Conservation (phyloP, 1,139 yeast species). For the Scheffersomyces quercinus region DNA sequence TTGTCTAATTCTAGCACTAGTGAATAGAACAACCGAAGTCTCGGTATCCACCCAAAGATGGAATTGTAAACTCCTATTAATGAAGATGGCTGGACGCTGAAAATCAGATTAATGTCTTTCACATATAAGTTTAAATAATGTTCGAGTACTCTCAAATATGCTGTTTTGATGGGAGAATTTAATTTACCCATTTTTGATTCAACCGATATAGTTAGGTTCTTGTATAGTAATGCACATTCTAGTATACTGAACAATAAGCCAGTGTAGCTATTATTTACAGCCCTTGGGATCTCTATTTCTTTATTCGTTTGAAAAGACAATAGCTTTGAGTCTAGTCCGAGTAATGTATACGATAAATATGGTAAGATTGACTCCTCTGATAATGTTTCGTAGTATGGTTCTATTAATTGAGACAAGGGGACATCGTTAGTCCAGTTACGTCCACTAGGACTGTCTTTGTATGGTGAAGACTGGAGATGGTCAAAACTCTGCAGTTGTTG, state of each 20-base stretch:
- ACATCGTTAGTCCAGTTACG: not conserved
- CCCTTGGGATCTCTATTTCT: slow-evolving; percentile 48
- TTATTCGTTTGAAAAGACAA: slow-evolving; percentile 45
- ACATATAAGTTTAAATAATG: slow-evolving; percentile 56
- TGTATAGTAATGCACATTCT: slow-evolving; percentile 75
- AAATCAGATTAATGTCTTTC: slow-evolving; percentile 54
- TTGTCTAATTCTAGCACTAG: slow-evolving; percentile 36
- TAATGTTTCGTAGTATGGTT: slow-evolving; percentile 36
- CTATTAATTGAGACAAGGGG: slow-evolving; percentile 17
- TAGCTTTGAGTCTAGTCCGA: slow-evolving; percentile 70
- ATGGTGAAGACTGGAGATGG: not conserved
- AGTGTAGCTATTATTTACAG: slow-evolving; percentile 58
- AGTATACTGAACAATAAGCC: slow-evolving; percentile 58
- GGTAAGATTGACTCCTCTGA: slow-evolving; percentile 54
- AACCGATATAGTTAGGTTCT: slow-evolving; percentile 37
- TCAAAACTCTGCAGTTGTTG: not conserved
- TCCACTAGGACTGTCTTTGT: not conserved
- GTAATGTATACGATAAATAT: slow-evolving; percentile 64
- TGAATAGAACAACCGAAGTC: slow-evolving; percentile 56
- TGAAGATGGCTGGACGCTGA: slow-evolving; percentile 30
- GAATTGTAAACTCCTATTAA: slow-evolving; percentile 45
- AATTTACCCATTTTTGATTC: slow-evolving; percentile 26
- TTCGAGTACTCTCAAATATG: slow-evolving; percentile 60
- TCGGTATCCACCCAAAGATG: slow-evolving; percentile 51
- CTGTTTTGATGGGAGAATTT: slow-evolving; percentile 60